Percentiles rank a stretch among this genome's conserved stretches.
These are phyloP conservation scores for Plantago coronopus DNA, from an alignment of 305 asterid species.

Conservation along the genomic window DNA sequence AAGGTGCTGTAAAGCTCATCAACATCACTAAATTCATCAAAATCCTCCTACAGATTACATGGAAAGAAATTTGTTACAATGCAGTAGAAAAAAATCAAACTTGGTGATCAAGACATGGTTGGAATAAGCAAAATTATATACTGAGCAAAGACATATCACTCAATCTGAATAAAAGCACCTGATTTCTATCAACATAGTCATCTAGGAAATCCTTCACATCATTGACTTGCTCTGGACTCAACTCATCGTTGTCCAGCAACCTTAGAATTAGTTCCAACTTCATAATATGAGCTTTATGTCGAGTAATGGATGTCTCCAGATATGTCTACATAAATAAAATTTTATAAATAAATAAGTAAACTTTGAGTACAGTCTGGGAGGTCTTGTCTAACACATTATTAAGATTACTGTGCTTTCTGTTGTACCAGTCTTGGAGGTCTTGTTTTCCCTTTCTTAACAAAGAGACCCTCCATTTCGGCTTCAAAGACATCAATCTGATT, in stretches of 20 bases:
- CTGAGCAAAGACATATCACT: background rate
- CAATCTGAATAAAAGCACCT: constrained; percentile 42
- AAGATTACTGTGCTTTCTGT: constrained; percentile 20
- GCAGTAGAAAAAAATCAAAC: constrained; percentile 5
- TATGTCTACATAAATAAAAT: constrained; percentile 50
- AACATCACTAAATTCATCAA: constrained; percentile 90
- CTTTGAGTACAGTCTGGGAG: background rate
- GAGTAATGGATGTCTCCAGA: constrained; percentile 83
- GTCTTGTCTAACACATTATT: constrained; percentile 9
- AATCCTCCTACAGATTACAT: constrained; percentile 67
- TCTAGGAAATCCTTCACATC: constrained; percentile 98
- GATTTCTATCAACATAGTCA: constrained; percentile 97
- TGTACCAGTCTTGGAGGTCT: constrained; percentile 96
- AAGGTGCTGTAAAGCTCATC: constrained; percentile 92
- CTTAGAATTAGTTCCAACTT: constrained; percentile 90
- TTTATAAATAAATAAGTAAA: constrained; percentile 17
- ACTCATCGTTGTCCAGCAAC: constrained; percentile 90
- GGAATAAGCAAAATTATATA: constrained; percentile 11
- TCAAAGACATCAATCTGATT: constrained; percentile 92
- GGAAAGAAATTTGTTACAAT: background rate
- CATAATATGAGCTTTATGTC: constrained; percentile 99
- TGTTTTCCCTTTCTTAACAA: constrained; percentile 93
- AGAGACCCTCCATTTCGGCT: constrained; percentile 95
- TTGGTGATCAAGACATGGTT: background rate
- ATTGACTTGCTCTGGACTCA: constrained; percentile 97